phyloP scores from a whole-genome alignment of 768 basidiomycete species.

The Trametes cingulata region DNA sequence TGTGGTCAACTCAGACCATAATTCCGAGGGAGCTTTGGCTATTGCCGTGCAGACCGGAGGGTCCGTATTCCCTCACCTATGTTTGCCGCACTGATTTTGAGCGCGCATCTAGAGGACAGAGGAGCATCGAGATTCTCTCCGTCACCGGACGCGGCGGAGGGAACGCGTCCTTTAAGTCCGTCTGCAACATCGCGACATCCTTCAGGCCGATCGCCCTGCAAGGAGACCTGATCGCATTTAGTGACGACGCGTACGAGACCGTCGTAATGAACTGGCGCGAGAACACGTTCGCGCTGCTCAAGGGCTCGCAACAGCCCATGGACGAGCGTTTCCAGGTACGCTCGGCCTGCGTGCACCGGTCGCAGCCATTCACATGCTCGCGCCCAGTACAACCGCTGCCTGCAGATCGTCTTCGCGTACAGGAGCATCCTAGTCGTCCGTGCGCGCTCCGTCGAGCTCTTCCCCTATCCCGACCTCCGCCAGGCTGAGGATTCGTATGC shows the following conservation, averaged over 20 bases:
- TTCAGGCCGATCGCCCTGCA: conserved; percentile 50
- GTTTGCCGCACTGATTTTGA: neutral
- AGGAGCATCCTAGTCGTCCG: conserved; percentile 56
- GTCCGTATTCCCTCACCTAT: conserved; percentile 2
- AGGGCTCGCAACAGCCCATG: conserved; percentile 36
- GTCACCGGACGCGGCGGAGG: conserved; percentile 22
- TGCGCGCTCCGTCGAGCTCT: conserved; percentile 58
- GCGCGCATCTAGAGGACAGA: conserved; percentile 18
- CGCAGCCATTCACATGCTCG: neutral
- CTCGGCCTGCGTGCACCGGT: neutral
- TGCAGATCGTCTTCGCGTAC: conserved; percentile 51
- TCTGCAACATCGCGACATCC: conserved; percentile 33
- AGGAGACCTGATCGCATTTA: conserved; percentile 55
- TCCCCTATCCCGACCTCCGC: conserved; percentile 46
- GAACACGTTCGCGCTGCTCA: conserved; percentile 47
- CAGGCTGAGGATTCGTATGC: conserved; percentile 18
- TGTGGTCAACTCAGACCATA: conserved; percentile 47
- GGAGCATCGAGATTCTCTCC: conserved; percentile 34
- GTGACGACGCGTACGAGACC: conserved; percentile 52
- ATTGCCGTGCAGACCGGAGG: conserved; percentile 40
- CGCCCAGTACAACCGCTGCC: conserved; percentile 48
- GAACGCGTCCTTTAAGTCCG: conserved; percentile 1
- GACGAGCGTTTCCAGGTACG: conserved; percentile 35
- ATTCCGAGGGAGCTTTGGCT: conserved; percentile 50
- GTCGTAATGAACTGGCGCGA: conserved; percentile 58